Conservation (phyloP, 345 rosid genomes). For the Hibiscus trionum region DNA sequence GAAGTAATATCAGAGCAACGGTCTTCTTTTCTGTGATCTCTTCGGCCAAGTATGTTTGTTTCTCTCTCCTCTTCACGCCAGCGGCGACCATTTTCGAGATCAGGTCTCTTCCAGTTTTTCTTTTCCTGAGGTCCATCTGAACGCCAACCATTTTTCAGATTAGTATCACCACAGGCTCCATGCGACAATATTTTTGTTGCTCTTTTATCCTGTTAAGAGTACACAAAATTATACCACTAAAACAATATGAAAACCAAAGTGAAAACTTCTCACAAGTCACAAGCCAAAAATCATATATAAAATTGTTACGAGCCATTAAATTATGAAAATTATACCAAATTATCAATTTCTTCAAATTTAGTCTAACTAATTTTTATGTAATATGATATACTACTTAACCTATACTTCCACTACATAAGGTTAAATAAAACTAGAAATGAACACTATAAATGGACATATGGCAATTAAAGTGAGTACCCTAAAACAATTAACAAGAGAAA, state of each 20-base stretch:
- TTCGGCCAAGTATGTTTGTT: too few relatives aligned
- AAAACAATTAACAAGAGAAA: too few relatives aligned
- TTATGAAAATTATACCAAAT: background rate
- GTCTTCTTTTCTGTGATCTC: too few relatives aligned
- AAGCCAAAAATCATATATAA: background rate
- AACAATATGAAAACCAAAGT: background rate
- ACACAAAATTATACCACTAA: background rate
- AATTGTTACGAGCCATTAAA: background rate
- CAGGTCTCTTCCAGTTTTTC: slow-evolving; percentile 39
- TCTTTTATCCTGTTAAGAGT: slow-evolving; percentile 39
- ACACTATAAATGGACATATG: background rate
- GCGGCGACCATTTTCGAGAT: too few relatives aligned
- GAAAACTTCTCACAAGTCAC: background rate
- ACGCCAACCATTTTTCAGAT: slow-evolving; percentile 55
- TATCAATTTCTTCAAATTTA: background rate
- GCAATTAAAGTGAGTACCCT: background rate
- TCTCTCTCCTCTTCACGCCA: too few relatives aligned
- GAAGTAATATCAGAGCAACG: too few relatives aligned
- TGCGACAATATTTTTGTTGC: slow-evolving; percentile 31
- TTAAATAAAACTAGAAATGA: background rate
- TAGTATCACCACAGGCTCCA: slow-evolving; percentile 38
- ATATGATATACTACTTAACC: background rate
- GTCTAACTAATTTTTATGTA: background rate
- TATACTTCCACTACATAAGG: background rate
- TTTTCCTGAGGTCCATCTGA: slow-evolving; percentile 58